Conservation (phyloP, 345 rosid genomes). For the Populus alba region DNA sequence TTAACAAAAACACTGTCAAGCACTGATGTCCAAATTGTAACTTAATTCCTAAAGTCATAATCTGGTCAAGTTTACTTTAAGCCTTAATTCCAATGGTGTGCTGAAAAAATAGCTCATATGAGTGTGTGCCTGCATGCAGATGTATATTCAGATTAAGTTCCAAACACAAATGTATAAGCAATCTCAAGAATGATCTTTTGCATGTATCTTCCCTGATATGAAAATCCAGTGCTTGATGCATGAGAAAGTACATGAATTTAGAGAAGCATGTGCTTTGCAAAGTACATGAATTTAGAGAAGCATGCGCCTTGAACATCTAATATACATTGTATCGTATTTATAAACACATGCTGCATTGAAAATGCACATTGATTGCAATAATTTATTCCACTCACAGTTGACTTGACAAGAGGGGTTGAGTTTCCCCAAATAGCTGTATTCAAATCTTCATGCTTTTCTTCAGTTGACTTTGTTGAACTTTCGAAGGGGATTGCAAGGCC, state of each 20-base stretch:
- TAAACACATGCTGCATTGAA: neutral
- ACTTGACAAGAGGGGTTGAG: slow-evolving; percentile 42
- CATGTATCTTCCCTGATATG: neutral
- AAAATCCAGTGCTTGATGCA: neutral
- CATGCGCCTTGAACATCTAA: neutral
- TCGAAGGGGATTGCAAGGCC: slow-evolving; percentile 30
- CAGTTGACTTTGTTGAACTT: slow-evolving; percentile 30
- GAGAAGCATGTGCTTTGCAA: neutral
- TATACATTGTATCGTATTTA: neutral
- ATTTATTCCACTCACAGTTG: slow-evolving; percentile 46
- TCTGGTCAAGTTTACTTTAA: neutral
- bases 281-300: slow-evolving; percentile 2
- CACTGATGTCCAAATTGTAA: neutral
- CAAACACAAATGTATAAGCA: neutral
- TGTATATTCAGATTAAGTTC: neutral
- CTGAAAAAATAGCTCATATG: neutral
- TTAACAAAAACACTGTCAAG: no score
- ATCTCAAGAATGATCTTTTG: neutral
- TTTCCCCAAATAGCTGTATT: slow-evolving; percentile 35
- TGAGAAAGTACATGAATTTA: slow-evolving; percentile 1
- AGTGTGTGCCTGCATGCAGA: neutral
- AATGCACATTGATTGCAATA: neutral
- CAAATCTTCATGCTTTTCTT: slow-evolving; percentile 37
- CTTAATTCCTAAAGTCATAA: neutral
- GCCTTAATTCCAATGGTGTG: neutral